These are phyloP conservation scores for Przewalskia tangutica DNA, from an alignment of 257 asterid genomes.

Conservation along the genomic window DNA sequence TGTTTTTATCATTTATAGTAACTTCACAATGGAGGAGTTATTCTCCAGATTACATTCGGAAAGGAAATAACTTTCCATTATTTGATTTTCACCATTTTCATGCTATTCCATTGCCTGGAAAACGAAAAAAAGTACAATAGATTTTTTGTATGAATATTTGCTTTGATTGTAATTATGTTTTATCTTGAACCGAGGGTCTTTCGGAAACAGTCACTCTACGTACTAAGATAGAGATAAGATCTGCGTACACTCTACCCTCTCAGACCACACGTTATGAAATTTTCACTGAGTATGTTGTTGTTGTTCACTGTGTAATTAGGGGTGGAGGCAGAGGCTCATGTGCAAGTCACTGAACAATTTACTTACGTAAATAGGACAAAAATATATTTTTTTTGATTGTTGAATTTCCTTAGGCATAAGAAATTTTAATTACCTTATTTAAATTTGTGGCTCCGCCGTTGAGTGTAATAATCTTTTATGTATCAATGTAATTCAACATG, in stretches of 20 bases:
- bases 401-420: neutral
- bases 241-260: too few relatives aligned
- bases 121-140: neutral
- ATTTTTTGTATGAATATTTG: too few relatives aligned
- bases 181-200: too few relatives aligned
- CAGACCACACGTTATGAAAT: too few relatives aligned
- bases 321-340: neutral
- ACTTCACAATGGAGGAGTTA: conserved; percentile 7
- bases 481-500: too few relatives aligned
- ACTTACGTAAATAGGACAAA: neutral
- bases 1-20: neutral
- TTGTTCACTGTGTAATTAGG: neutral
- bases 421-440: too few relatives aligned
- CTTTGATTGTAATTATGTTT: too few relatives aligned
- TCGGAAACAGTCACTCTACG: too few relatives aligned
- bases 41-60: conserved; percentile 4
- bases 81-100: neutral
- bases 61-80: neutral
- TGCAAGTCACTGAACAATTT: neutral
- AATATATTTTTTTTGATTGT: neutral
- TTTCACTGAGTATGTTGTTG: too few relatives aligned
- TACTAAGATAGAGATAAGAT: too few relatives aligned
- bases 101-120: neutral
- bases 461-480: neutral
- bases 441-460: too few relatives aligned